Conservation (phyloP, 495 filamentous ascomycete genomes). For the Penicillium turbatum region DNA sequence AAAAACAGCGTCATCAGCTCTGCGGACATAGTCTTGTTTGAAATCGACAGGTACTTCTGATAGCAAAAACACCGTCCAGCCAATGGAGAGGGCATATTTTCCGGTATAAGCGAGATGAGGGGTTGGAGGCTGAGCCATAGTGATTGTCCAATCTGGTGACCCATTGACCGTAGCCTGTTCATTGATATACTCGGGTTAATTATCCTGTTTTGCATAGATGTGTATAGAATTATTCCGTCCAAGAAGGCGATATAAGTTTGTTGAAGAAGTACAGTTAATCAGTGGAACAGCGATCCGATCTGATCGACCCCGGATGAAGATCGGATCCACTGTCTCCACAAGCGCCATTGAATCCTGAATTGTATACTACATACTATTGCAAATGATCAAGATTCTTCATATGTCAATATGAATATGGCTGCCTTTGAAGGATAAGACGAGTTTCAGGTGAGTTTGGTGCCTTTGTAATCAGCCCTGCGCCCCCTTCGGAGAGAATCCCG, state of each 20-base stretch:
- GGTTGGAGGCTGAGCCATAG: not conserved
- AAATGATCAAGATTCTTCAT: no score
- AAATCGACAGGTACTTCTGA: slow-evolving; percentile 1
- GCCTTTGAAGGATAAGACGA: no score
- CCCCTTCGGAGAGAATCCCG: no score
- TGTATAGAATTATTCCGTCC: not conserved
- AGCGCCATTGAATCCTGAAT: no score
- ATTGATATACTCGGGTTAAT: not conserved
- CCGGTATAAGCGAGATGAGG: slow-evolving; percentile 6
- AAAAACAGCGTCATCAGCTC: not conserved
- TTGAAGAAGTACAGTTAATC: not conserved
- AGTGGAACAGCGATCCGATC: not conserved
- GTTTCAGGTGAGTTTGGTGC: no score
- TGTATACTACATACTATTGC: no score
- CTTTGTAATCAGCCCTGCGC: no score
- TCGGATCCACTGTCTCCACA: slow-evolving; percentile 5
- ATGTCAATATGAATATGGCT: no score
- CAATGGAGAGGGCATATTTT: not conserved
- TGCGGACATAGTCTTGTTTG: not conserved
- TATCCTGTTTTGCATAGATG: not conserved
- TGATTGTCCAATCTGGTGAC: not conserved
- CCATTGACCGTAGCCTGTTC: not conserved
- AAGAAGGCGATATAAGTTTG: no score
- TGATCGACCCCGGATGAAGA: not conserved
- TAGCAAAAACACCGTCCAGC: slow-evolving; percentile 4